These are phyloP conservation scores for Plasmopara halstedii DNA, from an alignment of 352 stramenopile species.

Conservation along the genomic window DNA sequence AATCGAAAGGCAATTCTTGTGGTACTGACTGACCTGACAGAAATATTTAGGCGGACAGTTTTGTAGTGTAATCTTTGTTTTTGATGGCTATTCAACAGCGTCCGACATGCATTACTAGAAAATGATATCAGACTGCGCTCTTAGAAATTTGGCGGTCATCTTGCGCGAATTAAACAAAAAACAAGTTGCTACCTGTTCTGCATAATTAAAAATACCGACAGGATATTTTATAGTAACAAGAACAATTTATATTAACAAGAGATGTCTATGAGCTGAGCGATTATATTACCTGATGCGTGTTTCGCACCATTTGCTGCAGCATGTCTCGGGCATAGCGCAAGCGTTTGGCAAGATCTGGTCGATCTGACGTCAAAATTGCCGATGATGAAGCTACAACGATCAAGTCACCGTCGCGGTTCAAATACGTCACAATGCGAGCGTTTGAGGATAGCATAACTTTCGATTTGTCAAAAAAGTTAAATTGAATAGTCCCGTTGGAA, in stretches of 20 bases:
- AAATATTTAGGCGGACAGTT: too few species aligned
- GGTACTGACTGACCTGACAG: too few species aligned
- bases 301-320: conserved; percentile 87
- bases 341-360: conserved; percentile 64
- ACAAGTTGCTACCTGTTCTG: too few species aligned
- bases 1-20: too few species aligned
- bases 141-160: too few species aligned
- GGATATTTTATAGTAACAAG: too few species aligned
- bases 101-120: too few species aligned
- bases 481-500: conserved; percentile 93
- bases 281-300: conserved; percentile 20
- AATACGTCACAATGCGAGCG: conserved; percentile 85
- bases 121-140: too few species aligned
- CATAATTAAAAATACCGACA: too few species aligned
- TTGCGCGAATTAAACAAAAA: too few species aligned
- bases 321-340: conserved; percentile 95
- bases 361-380: conserved; percentile 49
- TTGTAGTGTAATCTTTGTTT: too few species aligned
- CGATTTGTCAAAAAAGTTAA: conserved; percentile 96
- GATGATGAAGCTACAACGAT: conserved; percentile 40
- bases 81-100: too few species aligned
- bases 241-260: conserved; percentile 28
- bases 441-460: conserved; percentile 92
- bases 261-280: conserved; percentile 9
- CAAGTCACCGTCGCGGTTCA: conserved; percentile 70